Evolutionary conservation across 306 rosid genomes (phyloP), one percentile per base, ranked within the genome.

Genomic region (Sicyos edulis): DNA sequence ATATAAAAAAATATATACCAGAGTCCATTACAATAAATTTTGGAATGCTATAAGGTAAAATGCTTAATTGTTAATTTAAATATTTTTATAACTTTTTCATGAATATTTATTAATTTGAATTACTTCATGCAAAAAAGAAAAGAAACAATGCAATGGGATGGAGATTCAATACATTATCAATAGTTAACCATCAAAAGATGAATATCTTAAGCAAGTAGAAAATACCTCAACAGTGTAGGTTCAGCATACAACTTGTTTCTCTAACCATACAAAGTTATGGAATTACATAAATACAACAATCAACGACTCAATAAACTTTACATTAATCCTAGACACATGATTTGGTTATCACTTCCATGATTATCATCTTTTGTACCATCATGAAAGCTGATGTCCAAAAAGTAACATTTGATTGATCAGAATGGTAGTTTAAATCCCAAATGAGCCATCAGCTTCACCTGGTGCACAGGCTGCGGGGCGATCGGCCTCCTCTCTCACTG

Each of bases 391-490:
- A 70, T 78, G 79, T 72, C 72, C 69, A 40, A 76, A 42, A 24
- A 3, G 50, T 42, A 71, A 78, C 70, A 50, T 40, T 24, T 21
- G 44, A 44, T 50, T 78, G 44, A 37, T 67, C 55, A 45, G 54
- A 66, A 40, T 63, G 26, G 51, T 6, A 17, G 70, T 63, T 63
- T 37, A 40, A 16, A 37, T 65, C 17, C 17, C 22, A 44, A 45
- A 67, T 67, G 72, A 67, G 7, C 34, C 54, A 57, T 32, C 37
- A 32, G 37, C 52, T 78, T 80, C 83, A 88, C 92, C 97, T 88
- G 19, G 85, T 81, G 12, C 81, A 82, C 64, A 92, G 70, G 72
- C 89, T 79, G 59, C 89, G 83, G 17, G 95, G 95, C 57, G 96
- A 92, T 55, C 87, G 88, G 40, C 79, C 44, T 37, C 44, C 44